phyloP scores from a whole-genome alignment of 2,329 filamentous ascomycete species.

The Capronia coronata region DNA sequence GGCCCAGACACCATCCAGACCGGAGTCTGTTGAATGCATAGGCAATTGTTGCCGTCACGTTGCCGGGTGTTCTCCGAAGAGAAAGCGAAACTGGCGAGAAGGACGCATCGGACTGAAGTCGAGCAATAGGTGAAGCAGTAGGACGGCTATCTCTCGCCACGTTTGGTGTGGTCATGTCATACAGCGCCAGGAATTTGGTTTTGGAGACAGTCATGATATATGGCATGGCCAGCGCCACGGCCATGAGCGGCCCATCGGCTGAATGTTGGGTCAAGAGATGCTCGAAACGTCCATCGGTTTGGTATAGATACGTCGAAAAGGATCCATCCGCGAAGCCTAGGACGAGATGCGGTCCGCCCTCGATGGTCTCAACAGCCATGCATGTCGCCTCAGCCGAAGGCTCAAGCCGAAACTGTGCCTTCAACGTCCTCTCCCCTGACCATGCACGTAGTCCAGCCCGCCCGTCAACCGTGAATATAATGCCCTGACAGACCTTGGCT shows the following conservation, averaged over 20 bases:
- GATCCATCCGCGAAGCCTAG: conserved; percentile 67
- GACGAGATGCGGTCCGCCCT: conserved; percentile 51
- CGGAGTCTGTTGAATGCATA: conserved; percentile 73
- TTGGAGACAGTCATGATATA: conserved; percentile 74
- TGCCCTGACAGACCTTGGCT: conserved; percentile 68
- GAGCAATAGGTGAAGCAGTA: conserved; percentile 6
- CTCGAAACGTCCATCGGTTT: conserved; percentile 28
- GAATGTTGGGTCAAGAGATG: conserved; percentile 47
- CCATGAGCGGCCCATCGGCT: conserved; percentile 57
- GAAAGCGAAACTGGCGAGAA: conserved; percentile 75
- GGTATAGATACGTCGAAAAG: conserved; percentile 60
- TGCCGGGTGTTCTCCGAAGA: conserved; percentile 56
- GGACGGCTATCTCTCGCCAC: conserved; percentile 47
- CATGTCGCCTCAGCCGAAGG: conserved; percentile 48
- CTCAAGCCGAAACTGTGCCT: conserved; percentile 45
- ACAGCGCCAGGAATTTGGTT: conserved; percentile 67
- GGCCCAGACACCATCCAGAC: conserved; percentile 78
- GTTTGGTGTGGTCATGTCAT: conserved; percentile 48
- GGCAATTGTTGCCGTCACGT: conserved; percentile 71
- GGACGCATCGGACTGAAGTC: conserved; percentile 62
- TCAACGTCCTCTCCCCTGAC: conserved; percentile 59
- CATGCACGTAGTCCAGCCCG: conserved; percentile 68
- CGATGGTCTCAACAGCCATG: conserved; percentile 54
- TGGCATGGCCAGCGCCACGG: conserved; percentile 65
- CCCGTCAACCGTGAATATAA: conserved; percentile 70